These are phyloP conservation scores for Stachybotrys elegans DNA, from an alignment of 2,329 filamentous ascomycete species.

Conservation along the genomic window DNA sequence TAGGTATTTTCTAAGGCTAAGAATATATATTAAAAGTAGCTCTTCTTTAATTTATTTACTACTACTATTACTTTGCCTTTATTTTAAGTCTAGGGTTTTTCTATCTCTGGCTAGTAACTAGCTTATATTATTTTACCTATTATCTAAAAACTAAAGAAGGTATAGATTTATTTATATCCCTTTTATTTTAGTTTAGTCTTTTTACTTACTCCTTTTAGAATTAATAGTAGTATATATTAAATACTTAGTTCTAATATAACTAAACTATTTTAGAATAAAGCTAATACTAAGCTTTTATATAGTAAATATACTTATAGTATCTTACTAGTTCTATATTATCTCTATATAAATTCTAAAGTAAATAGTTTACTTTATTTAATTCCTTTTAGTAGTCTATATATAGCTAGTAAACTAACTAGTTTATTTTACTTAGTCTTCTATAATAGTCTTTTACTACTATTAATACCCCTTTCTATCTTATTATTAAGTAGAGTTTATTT, in stretches of 20 bases:
- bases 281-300: not conserved
- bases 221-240: not conserved
- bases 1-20: not conserved
- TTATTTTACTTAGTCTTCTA: not conserved
- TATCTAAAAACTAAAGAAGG: conserved; percentile 5
- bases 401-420: conserved; percentile 1
- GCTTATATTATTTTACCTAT: not conserved
- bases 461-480: not conserved
- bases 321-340: not conserved
- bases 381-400: conserved; percentile 1
- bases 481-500: conserved; percentile 1
- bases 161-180: not conserved
- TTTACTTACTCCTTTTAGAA: conserved; percentile 4
- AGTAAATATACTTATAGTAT: conserved; percentile 4
- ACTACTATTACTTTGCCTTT: not conserved
- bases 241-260: conserved; percentile 1
- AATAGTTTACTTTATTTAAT: not conserved
- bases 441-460: conserved; percentile 1
- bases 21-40: not conserved
- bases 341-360: too few species aligned
- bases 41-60: conserved; percentile 2
- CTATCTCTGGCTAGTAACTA: not conserved
- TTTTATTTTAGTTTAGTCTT: conserved; percentile 1
- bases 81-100: not conserved
- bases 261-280: conserved; percentile 3